These are phyloP conservation scores for Casuarina cunninghamiana DNA, from an alignment of 306 rosid species.

Conservation along the genomic window DNA sequence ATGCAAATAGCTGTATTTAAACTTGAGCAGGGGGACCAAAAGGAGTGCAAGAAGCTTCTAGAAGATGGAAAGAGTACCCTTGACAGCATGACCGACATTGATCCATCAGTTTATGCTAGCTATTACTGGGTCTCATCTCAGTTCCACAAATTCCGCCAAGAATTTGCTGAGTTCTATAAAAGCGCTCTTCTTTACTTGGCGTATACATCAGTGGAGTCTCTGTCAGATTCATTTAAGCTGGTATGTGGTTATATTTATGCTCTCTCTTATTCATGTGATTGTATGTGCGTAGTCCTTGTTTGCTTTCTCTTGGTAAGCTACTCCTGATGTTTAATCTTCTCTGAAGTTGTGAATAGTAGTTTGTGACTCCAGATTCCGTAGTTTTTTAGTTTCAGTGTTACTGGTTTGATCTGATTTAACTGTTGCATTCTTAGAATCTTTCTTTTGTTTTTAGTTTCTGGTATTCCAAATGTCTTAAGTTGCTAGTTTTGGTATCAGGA, in stretches of 20 bases:
- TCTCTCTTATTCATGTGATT: neutral
- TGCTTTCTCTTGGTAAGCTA: neutral
- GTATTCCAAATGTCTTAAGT: neutral
- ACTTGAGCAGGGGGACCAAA: conserved; percentile 85
- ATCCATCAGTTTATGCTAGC: conserved; percentile 93
- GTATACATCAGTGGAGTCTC: conserved; percentile 93
- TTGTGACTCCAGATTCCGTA: neutral
- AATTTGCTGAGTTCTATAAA: conserved; percentile 98
- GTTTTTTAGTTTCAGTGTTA: neutral
- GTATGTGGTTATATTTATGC: conserved; percentile 41
- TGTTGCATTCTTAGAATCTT: neutral
- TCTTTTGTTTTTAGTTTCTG: neutral
- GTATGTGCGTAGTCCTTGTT: neutral
- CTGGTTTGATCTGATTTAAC: neutral
- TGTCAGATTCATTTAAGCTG: conserved; percentile 97
- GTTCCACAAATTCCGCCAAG: conserved; percentile 74
- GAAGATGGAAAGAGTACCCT: conserved; percentile 94
- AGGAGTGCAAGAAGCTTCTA: conserved; percentile 84
- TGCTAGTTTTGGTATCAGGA: neutral
- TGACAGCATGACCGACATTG: conserved; percentile 98
- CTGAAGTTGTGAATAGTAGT: neutral
- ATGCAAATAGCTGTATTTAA: conserved; percentile 86
- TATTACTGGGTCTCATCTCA: conserved; percentile 98
- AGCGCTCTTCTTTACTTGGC: conserved; percentile 98
- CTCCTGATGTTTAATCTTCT: neutral